phyloP scores from a whole-genome alignment of 768 basidiomycete species.

The Hypholoma fasciculare region DNA sequence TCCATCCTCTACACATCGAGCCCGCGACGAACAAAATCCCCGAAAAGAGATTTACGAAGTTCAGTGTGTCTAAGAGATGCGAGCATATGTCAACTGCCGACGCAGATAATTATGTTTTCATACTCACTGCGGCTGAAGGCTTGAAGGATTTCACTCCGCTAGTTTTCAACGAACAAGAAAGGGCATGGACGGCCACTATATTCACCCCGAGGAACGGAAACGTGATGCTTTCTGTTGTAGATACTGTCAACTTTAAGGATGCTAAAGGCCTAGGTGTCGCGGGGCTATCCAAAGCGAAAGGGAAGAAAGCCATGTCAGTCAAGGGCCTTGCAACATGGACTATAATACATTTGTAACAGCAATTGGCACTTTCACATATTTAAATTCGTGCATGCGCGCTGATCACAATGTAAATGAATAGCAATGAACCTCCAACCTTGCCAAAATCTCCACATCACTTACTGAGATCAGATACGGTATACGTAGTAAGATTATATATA shows the following conservation, averaged over 20 bases:
- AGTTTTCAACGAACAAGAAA: slow-evolving; percentile 31
- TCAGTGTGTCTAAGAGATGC: slow-evolving; percentile 44
- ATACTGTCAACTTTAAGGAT: slow-evolving; percentile 33
- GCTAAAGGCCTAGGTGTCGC: slow-evolving; percentile 39
- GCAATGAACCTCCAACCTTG: too few relatives aligned
- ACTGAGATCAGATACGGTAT: not conserved
- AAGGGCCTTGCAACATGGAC: slow-evolving; percentile 37
- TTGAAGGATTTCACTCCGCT: slow-evolving; percentile 32
- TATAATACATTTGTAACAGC: slow-evolving; percentile 12
- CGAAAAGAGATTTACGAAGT: slow-evolving; percentile 34
- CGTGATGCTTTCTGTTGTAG: slow-evolving; percentile 35
- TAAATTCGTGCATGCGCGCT: not conserved
- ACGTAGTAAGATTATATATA: not conserved
- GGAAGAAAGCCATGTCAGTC: slow-evolving; percentile 39
- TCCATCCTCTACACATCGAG: slow-evolving; percentile 32
- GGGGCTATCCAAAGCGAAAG: slow-evolving; percentile 31
- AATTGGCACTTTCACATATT: not conserved
- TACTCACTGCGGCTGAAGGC: slow-evolving; percentile 31
- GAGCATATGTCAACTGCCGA: slow-evolving; percentile 44
- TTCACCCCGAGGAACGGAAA: slow-evolving; percentile 33
- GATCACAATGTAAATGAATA: not conserved
- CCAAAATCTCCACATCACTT: too few relatives aligned
- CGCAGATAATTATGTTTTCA: slow-evolving; percentile 40
- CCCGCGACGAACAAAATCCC: slow-evolving; percentile 33
- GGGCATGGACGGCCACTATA: slow-evolving; percentile 41